Evolutionary conservation across 768 basidiomycete species (phyloP).

Genomic region (Naganishia kalamii): DNA sequence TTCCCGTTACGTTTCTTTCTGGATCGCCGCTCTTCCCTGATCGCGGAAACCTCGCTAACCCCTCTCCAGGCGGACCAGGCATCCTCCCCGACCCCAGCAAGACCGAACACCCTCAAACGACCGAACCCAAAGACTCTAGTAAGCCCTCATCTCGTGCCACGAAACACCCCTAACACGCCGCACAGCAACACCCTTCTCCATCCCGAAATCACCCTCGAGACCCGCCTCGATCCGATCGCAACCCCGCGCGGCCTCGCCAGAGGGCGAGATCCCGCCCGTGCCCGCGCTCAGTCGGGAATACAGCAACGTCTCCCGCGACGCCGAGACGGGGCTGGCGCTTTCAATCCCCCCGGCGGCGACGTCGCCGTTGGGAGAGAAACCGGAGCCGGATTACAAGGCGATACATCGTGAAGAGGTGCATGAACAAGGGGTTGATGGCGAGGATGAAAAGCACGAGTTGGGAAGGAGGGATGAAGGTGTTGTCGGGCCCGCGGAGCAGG

Average conservation of each 20-base stretch:
- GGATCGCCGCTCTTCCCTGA: too few species aligned
- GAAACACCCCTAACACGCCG: not conserved
- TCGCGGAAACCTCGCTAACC: too few species aligned
- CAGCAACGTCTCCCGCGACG: too few species aligned
- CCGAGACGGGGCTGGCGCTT: not conserved
- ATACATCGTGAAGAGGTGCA: not conserved
- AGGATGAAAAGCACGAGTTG: not conserved
- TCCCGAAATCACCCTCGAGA: not conserved
- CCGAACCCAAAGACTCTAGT: too few species aligned
- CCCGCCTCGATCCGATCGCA: not conserved
- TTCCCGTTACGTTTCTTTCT: too few species aligned
- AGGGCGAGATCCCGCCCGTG: not conserved
- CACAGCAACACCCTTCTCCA: not conserved
- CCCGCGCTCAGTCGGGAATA: not conserved
- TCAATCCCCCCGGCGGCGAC: not conserved
- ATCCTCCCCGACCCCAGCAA: too few species aligned
- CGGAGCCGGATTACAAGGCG: not conserved
- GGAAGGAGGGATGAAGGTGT: not conserved
- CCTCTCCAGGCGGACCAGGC: too few species aligned
- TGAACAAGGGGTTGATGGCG: not conserved
- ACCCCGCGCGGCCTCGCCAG: not conserved
- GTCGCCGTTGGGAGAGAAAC: not conserved
- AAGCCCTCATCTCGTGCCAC: too few species aligned
- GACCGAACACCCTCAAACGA: too few species aligned
- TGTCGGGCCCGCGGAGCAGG: constrained; percentile 14